Base-by-base conservation (phyloP, 257 asterid species). In the Solanum habrochaites region DNA sequence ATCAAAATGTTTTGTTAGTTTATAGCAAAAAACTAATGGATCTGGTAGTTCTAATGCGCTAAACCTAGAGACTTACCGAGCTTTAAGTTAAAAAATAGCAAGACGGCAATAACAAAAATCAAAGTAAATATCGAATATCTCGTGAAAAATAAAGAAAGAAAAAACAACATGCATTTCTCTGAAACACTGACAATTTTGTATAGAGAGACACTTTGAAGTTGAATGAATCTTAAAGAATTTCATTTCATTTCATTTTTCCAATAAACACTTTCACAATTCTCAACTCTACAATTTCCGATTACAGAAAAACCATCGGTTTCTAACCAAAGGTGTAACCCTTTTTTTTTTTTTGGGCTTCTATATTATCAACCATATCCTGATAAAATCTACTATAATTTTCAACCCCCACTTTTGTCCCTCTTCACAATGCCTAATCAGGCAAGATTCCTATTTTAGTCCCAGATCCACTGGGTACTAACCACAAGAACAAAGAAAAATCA, bases 281-380 rank as follows among this genome's bases (percentile, higher is more conserved):
- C 88, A 88, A 87, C 95, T 93, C 96, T 94, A 93, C 96, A 92
- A 91, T 94, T 92, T 81, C 98, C 94, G 93, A 94, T 92, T 89
- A 91, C 92, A 92, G 89, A 92, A 90, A 93, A 89, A 86, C 87
- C 90, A 91, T 88, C 86, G 91, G 90, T 88, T 88, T 89, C 94
- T 88, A 91, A 90, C 86, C 84, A 85, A 71, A 88, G 81, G 77
- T 84, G 84, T 87, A 85, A 86, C 87, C 25, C 62, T 5, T 69
- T 43, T 15, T 67, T 25, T 16, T 11, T 86, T 85, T 47, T 85
- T 21, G 49, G 82, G 16, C 45, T 56, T 16, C 4, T 20, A 40
- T 85, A 29, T 47, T 40, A 31, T 77, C 29, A 56, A 56, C 82
- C 35, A 91, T 75, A 77, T 71, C 80, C 89, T 82, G 87, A 90